Conservation (phyloP, 1,284 basidiomycete species). For the Apiotrichum gamsii region DNA sequence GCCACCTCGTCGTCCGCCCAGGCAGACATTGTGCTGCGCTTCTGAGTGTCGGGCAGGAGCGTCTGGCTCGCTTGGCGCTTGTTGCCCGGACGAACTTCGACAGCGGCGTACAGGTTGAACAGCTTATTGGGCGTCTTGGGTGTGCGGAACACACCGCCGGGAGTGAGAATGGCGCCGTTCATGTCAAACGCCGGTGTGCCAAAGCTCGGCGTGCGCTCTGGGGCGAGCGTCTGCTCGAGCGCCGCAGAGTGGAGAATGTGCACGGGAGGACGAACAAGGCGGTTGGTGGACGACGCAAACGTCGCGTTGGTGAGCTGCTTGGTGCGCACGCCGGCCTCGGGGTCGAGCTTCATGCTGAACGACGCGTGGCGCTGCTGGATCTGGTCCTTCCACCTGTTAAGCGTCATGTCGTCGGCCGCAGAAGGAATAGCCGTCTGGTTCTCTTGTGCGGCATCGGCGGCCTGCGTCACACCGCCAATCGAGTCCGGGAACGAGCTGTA, state of each 20-base stretch:
- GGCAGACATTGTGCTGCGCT: constrained; percentile 10
- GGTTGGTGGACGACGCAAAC: constrained; percentile 5
- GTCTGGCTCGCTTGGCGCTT: constrained; percentile 45
- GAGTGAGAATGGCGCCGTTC: constrained; percentile 3
- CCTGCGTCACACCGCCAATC: not conserved
- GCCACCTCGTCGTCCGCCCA: constrained; percentile 7
- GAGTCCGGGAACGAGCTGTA: constrained; percentile 1
- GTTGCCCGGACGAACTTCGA: constrained; percentile 36
- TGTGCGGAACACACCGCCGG: not conserved
- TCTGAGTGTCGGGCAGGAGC: constrained; percentile 31
- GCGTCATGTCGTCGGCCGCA: constrained; percentile 8
- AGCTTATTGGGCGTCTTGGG: constrained; percentile 2
- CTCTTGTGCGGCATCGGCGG: not conserved
- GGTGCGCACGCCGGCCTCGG: constrained; percentile 15
- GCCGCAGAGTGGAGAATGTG: constrained; percentile 26
- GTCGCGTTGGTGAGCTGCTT: constrained; percentile 3
- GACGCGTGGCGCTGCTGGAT: constrained; percentile 35
- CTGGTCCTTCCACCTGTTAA: constrained; percentile 33
- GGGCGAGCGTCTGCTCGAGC: constrained; percentile 43
- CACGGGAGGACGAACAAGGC: constrained; percentile 2
- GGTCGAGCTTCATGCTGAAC: constrained; percentile 22
- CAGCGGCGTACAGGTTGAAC: constrained; percentile 9
- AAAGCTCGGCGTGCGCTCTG: constrained; percentile 42
- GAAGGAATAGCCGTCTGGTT: too few relatives aligned
- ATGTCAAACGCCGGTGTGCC: constrained; percentile 15